These are phyloP conservation scores for Ophiostoma sp. DNA, from an alignment of 2,329 filamentous ascomycete genomes.

Conservation along the genomic window DNA sequence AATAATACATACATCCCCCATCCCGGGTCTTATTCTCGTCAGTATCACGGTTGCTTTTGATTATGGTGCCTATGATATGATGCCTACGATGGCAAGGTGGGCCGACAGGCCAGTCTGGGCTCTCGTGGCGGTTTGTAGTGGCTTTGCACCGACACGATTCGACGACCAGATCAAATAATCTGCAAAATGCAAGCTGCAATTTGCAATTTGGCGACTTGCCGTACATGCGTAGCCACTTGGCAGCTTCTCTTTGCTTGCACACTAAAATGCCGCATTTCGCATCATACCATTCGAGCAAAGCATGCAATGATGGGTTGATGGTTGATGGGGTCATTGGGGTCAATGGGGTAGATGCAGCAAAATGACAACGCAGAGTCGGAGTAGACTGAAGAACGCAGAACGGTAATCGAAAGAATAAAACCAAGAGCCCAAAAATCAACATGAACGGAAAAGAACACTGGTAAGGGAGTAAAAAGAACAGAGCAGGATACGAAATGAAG, in stretches of 20 bases:
- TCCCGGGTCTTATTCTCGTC: background rate
- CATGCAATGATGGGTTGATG: background rate
- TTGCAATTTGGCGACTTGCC: constrained; percentile 7
- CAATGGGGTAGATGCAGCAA: background rate
- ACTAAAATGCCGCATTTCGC: constrained; percentile 24
- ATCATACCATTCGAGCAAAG: constrained; percentile 17
- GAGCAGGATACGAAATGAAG: background rate
- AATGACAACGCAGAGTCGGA: constrained; percentile 8
- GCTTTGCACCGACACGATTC: background rate
- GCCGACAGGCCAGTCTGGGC: background rate
- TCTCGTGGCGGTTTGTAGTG: background rate
- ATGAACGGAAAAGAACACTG: background rate
- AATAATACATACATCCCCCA: constrained; percentile 16
- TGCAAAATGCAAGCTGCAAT: background rate
- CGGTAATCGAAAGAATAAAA: background rate
- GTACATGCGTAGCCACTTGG: constrained; percentile 23
- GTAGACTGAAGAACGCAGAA: background rate
- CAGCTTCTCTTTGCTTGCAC: constrained; percentile 21
- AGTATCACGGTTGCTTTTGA: background rate
- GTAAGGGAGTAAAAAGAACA: background rate
- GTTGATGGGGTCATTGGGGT: background rate
- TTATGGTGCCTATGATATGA: background rate
- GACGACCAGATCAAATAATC: background rate
- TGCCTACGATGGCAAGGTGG: background rate
- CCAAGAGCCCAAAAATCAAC: too few species aligned